These are phyloP conservation scores for Candida insectorum DNA, from an alignment of 805 yeast species.

Conservation along the genomic window DNA sequence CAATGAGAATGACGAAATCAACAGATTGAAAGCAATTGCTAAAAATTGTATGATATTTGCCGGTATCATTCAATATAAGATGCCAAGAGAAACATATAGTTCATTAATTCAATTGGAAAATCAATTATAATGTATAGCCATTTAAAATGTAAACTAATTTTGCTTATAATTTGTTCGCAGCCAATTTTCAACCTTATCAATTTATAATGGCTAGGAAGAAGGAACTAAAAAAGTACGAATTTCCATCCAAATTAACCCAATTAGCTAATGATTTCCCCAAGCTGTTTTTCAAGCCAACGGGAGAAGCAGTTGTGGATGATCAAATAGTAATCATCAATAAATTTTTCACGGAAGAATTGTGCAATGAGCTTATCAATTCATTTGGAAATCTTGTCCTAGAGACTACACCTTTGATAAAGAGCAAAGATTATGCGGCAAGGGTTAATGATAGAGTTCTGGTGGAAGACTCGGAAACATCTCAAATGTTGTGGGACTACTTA, in stretches of 20 bases:
- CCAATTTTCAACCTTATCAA: too few species aligned
- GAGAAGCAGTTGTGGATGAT: conserved; percentile 22
- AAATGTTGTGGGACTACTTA: conserved; percentile 43
- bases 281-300: conserved; percentile 20
- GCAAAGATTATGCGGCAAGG: conserved; percentile 54
- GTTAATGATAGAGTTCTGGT: conserved; percentile 50
- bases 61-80: conserved; percentile 88
- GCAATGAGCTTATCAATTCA: conserved; percentile 37
- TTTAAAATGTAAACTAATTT: not conserved
- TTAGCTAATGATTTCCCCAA: conserved; percentile 11
- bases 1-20: conserved; percentile 49
- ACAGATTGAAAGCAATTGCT: conserved; percentile 56
- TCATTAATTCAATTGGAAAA: conserved; percentile 63
- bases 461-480: conserved; percentile 35
- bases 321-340: conserved; percentile 41
- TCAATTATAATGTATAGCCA: conserved; percentile 10
- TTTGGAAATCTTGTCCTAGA: conserved; percentile 30
- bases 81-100: conserved; percentile 84
- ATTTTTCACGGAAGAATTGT: conserved; percentile 33
- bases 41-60: conserved; percentile 92
- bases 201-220: conserved; percentile 6
- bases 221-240: conserved; percentile 5
- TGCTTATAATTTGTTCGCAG: conserved; percentile 3
- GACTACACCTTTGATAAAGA: conserved; percentile 48
- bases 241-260: conserved; percentile 17